phyloP scores from a whole-genome alignment of 2,329 filamentous ascomycete genomes.

The Pyricularia sp. region DNA sequence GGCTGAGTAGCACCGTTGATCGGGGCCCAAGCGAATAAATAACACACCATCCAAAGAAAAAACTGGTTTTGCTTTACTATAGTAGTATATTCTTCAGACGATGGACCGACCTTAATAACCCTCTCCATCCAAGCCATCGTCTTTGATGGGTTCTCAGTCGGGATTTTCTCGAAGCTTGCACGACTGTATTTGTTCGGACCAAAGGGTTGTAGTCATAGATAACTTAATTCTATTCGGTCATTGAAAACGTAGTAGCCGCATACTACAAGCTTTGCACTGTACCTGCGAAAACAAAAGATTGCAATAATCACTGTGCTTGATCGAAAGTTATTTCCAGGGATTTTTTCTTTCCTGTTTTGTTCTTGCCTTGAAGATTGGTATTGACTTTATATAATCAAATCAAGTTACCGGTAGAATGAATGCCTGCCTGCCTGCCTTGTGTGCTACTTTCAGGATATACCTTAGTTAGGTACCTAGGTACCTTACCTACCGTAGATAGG shows the following conservation, averaged over 20 bases:
- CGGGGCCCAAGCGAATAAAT: not conserved
- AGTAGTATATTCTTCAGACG: not conserved
- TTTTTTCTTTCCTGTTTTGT: not conserved
- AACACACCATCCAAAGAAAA: not conserved
- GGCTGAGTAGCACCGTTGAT: not conserved
- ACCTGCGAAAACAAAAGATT: not conserved
- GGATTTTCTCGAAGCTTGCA: not conserved
- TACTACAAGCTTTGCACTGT: not conserved
- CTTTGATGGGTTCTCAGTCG: not conserved
- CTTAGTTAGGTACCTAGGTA: too few species aligned
- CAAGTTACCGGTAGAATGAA: too few species aligned
- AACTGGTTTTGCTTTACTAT: not conserved
- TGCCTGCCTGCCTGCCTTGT: too few species aligned
- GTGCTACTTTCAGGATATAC: too few species aligned
- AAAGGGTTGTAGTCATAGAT: not conserved
- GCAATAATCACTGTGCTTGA: not conserved
- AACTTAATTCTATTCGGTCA: not conserved
- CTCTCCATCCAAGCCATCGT: not conserved
- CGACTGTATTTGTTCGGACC: not conserved
- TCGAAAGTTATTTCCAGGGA: not conserved
- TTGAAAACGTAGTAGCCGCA: not conserved
- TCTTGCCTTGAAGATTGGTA: not conserved
- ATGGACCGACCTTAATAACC: not conserved
- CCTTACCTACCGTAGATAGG: too few species aligned
- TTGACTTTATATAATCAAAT: not conserved